Evolutionary conservation across 1,284 basidiomycete genomes (phyloP).

Genomic region (Lentinula novae-zelandiae): DNA sequence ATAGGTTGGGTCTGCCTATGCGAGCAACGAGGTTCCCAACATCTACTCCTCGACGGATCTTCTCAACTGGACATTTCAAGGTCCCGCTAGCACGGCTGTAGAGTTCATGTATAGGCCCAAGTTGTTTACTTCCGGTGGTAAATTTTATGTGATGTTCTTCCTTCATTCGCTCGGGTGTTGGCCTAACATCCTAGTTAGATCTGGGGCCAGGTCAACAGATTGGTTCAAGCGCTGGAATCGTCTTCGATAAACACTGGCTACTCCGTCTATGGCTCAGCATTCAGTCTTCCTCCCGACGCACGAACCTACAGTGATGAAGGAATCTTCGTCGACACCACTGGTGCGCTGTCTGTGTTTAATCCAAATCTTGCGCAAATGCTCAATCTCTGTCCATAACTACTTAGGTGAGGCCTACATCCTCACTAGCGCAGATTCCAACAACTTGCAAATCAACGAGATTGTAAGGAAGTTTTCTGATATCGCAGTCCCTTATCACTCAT

Average conservation of each 20-base stretch:
- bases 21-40: constrained; percentile 6
- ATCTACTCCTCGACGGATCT: constrained; percentile 20
- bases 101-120: constrained; percentile 2
- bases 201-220: constrained; percentile 2
- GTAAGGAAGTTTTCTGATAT: neutral
- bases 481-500: neutral
- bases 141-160: neutral
- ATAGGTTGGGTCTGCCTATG: neutral
- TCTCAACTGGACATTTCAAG: constrained; percentile 18
- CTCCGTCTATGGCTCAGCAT: neutral
- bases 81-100: constrained; percentile 12
- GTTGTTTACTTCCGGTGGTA: constrained; percentile 1
- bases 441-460: constrained; percentile 17
- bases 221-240: neutral
- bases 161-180: neutral
- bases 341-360: neutral
- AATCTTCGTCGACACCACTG: constrained; percentile 16
- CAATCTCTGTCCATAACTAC: neutral
- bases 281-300: constrained; percentile 13
- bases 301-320: constrained; percentile 17
- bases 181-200: neutral
- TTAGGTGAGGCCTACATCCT: constrained; percentile 15
- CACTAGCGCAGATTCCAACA: constrained; percentile 18
- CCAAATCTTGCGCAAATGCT: neutral
- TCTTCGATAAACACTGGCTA: neutral